Percentiles rank a stretch among this genome's conserved stretches.
Conservation (phyloP, 2,329 filamentous ascomycete genomes). For the Emmonsia crescens region DNA sequence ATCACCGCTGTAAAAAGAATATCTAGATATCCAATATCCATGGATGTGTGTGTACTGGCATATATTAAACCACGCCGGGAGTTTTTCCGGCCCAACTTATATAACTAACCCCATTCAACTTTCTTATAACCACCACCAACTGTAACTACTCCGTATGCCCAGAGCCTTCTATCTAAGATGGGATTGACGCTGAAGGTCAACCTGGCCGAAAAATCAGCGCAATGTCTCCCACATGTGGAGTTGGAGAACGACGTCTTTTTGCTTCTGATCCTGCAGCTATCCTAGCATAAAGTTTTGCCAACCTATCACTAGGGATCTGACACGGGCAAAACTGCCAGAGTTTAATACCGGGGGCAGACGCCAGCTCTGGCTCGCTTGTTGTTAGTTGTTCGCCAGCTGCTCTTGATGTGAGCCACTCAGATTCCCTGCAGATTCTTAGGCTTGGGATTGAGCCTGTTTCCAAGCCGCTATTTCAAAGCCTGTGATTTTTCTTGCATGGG, state of each 20-base stretch:
- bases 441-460: background rate
- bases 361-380: background rate
- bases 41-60: no score
- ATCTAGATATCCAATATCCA: no score
- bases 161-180: no score
- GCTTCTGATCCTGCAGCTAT: background rate
- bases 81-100: no score
- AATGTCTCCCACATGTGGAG: background rate
- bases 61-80: no score
- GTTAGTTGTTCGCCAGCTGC: background rate
- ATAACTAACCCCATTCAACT: no score
- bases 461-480: background rate
- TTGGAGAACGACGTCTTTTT: background rate
- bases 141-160: no score
- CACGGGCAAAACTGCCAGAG: background rate
- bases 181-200: no score
- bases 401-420: background rate
- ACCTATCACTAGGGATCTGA: background rate
- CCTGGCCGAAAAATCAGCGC: background rate
- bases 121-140: no score
- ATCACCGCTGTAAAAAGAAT: no score
- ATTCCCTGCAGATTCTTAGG: background rate
- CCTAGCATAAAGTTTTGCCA: background rate
- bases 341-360: background rate
- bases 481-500: background rate